These are phyloP conservation scores for Limonium bicolor DNA, from an alignment of 148 eudicot species.

Conservation along the genomic window DNA sequence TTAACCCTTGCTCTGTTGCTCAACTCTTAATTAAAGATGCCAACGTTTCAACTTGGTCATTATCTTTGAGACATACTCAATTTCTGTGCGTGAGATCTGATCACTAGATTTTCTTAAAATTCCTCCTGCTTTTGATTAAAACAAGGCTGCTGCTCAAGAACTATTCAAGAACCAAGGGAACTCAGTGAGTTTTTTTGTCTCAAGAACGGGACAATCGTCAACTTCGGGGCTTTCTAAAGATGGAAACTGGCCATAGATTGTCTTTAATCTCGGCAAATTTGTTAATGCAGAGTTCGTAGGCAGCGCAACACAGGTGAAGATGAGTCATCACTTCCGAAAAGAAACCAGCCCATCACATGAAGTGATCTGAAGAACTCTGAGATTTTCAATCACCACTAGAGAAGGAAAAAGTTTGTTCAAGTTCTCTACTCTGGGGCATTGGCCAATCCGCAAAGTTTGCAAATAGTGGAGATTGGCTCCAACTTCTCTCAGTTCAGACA, in stretches of 20 bases:
- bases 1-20: no score
- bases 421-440: neutral
- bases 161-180: no score
- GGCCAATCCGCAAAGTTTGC: neutral
- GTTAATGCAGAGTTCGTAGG: neutral
- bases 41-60: no score
- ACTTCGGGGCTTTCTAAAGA: neutral
- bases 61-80: no score
- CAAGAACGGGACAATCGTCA: constrained; percentile 1
- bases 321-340: neutral
- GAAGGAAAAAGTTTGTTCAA: neutral
- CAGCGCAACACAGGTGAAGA: neutral
- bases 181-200: no score
- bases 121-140: no score
- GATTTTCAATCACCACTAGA: neutral
- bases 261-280: constrained; percentile 1
- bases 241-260: neutral
- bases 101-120: no score
- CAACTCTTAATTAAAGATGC: no score
- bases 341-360: neutral
- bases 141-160: no score
- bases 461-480: constrained; percentile 1
- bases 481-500: constrained; percentile 1
- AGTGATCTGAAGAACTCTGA: neutral
- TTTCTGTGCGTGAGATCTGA: no score